Conservation (phyloP, 768 basidiomycete genomes). For the Sarcomyxa edulis region DNA sequence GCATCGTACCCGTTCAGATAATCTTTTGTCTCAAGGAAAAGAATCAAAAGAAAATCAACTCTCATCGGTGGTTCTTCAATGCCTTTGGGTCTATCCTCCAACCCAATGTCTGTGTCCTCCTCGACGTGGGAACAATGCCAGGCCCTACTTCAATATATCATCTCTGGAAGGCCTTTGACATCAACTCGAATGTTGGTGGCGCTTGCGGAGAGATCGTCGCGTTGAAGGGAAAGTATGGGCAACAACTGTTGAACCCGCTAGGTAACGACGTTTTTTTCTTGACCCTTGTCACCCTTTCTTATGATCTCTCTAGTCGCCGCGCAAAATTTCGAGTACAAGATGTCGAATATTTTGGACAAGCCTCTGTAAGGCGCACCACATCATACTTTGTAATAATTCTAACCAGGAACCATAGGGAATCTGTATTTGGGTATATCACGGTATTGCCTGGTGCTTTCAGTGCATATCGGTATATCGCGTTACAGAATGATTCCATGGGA, state of each 20-base stretch:
- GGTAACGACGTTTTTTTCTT: constrained; percentile 15
- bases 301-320: constrained; percentile 52
- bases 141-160: constrained; percentile 89
- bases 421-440: constrained; percentile 90
- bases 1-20: constrained; percentile 84
- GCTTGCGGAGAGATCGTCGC: constrained; percentile 97
- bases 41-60: constrained; percentile 96
- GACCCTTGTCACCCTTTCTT: background rate
- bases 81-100: constrained; percentile 78
- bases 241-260: constrained; percentile 77
- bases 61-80: constrained; percentile 94
- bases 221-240: constrained; percentile 79
- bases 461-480: constrained; percentile 85
- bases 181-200: constrained; percentile 86
- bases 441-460: constrained; percentile 92
- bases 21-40: constrained; percentile 91
- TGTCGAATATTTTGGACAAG: constrained; percentile 90
- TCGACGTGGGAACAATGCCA: constrained; percentile 81
- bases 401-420: constrained; percentile 41
- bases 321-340: constrained; percentile 94
- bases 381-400: background rate
- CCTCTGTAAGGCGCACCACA: constrained; percentile 45
- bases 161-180: constrained; percentile 92
- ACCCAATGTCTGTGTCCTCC: constrained; percentile 87
- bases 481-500: constrained; percentile 80